These are phyloP conservation scores for Barnettozyma vustinii DNA, from an alignment of 805 yeast genomes.

Conservation along the genomic window DNA sequence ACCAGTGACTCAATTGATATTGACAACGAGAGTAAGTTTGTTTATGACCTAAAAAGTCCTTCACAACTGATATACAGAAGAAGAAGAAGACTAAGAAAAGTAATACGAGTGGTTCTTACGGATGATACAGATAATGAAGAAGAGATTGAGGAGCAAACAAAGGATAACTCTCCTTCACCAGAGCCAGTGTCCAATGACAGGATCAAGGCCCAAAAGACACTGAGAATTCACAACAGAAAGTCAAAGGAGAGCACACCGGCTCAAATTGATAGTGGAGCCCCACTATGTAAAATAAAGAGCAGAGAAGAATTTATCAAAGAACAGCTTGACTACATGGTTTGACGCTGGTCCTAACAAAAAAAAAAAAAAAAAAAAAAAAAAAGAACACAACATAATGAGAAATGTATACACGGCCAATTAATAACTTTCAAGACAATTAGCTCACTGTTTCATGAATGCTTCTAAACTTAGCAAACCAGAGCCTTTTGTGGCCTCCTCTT, in stretches of 20 bases:
- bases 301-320: not conserved
- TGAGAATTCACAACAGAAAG: not conserved
- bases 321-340: conserved; percentile 5
- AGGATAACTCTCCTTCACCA: not conserved
- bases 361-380: too few relatives aligned
- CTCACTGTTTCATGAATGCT: conserved; percentile 38
- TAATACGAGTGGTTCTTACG: conserved; percentile 23
- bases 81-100: conserved; percentile 58
- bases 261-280: not conserved
- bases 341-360: not conserved
- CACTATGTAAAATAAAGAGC: not conserved
- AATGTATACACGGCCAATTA: not conserved
- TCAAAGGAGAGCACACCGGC: not conserved
- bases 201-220: not conserved
- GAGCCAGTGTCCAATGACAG: not conserved
- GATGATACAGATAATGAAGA: conserved; percentile 5
- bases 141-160: not conserved
- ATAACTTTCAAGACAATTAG: not conserved
- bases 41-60: conserved; percentile 48
- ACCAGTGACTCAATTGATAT: conserved; percentile 44
- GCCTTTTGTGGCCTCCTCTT: conserved; percentile 27
- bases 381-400: not conserved
- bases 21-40: conserved; percentile 82
- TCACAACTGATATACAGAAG: conserved; percentile 41
- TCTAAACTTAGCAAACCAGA: conserved; percentile 38